Evolutionary conservation across 306 rosid species (phyloP).

Genomic region (Quillaja saponaria): DNA sequence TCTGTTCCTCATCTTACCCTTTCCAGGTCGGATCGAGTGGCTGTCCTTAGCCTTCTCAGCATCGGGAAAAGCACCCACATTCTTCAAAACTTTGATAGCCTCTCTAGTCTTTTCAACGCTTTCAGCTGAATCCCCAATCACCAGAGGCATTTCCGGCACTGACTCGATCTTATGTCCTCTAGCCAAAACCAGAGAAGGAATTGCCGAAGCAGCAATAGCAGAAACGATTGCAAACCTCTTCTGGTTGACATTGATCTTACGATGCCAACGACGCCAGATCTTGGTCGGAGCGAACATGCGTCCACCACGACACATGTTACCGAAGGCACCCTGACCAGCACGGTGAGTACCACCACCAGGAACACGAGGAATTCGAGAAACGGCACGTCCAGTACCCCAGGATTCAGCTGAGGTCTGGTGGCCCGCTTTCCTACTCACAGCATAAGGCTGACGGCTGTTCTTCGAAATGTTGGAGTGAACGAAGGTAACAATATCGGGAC

Average conservation of each 20-base stretch:
- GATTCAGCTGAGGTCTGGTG: conserved; percentile 92
- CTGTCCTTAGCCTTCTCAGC: conserved; percentile 79
- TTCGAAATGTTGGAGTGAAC: conserved; percentile 73
- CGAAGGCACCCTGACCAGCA: conserved; percentile 87
- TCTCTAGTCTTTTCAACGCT: conserved; percentile 73
- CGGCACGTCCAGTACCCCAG: conserved; percentile 94
- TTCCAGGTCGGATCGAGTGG: conserved; percentile 70
- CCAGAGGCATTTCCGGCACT: conserved; percentile 75
- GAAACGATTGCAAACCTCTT: conserved; percentile 79
- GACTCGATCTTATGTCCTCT: conserved; percentile 75
- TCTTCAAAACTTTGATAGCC: conserved; percentile 66
- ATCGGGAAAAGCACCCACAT: conserved; percentile 69
- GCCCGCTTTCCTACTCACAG: conserved; percentile 71
- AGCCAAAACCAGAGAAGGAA: conserved; percentile 69
- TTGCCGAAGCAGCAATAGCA: conserved; percentile 83
- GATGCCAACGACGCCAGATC: conserved; percentile 98
- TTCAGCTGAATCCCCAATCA: conserved; percentile 68
- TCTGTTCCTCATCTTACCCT: conserved; percentile 83
- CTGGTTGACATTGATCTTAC: conserved; percentile 76
- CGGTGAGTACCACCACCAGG: conserved; percentile 94
- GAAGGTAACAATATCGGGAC: conserved; percentile 72
- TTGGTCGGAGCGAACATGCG: conserved; percentile 93
- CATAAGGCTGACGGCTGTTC: conserved; percentile 75
- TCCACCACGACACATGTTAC: conserved; percentile 94
- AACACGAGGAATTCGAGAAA: conserved; percentile 90